Percentiles rank a stretch among this genome's conserved stretches.
phyloP scores from a whole-genome alignment of 768 basidiomycete genomes.

The Naematelia encephala region DNA sequence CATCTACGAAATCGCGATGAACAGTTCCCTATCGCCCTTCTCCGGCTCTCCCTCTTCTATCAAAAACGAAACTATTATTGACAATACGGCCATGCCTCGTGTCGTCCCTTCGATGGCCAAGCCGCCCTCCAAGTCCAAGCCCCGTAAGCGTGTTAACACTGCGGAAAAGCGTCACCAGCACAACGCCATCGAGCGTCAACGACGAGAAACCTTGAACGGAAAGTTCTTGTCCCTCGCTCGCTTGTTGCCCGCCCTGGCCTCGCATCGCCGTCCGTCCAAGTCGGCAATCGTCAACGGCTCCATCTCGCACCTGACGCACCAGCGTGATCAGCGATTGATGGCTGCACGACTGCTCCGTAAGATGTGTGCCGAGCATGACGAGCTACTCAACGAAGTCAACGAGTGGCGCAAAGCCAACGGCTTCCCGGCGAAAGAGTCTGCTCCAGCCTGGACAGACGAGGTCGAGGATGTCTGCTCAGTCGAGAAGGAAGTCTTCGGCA shows the following conservation, averaged over 20 bases:
- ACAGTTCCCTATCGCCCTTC: constrained; percentile 26
- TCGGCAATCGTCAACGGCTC: constrained; percentile 94
- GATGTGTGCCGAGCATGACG: constrained; percentile 76
- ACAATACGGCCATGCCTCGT: neutral
- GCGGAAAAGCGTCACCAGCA: constrained; percentile 94
- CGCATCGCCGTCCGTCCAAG: constrained; percentile 91
- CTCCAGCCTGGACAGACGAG: constrained; percentile 39
- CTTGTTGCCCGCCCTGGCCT: constrained; percentile 82
- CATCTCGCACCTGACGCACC: constrained; percentile 69
- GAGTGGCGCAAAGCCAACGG: constrained; percentile 77
- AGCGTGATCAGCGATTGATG: constrained; percentile 73
- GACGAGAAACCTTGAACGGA: constrained; percentile 87
- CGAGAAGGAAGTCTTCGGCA: constrained; percentile 47
- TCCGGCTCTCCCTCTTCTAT: constrained; percentile 27
- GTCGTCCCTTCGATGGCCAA: constrained; percentile 3
- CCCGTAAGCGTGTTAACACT: constrained; percentile 85
- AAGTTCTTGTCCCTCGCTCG: constrained; percentile 86
- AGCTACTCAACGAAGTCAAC: constrained; percentile 84
- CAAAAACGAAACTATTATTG: constrained; percentile 10
- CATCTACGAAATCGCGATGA: constrained; percentile 4
- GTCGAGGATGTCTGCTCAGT: constrained; percentile 45
- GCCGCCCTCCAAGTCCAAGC: constrained; percentile 55
- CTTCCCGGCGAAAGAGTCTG: constrained; percentile 55
- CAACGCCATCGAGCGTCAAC: constrained; percentile 92
- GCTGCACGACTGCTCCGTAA: constrained; percentile 77